Percentiles rank a stretch among this genome's conserved stretches.
These are phyloP conservation scores for Neonectria coccinea DNA, from an alignment of 2,329 filamentous ascomycete species.

Conservation along the genomic window DNA sequence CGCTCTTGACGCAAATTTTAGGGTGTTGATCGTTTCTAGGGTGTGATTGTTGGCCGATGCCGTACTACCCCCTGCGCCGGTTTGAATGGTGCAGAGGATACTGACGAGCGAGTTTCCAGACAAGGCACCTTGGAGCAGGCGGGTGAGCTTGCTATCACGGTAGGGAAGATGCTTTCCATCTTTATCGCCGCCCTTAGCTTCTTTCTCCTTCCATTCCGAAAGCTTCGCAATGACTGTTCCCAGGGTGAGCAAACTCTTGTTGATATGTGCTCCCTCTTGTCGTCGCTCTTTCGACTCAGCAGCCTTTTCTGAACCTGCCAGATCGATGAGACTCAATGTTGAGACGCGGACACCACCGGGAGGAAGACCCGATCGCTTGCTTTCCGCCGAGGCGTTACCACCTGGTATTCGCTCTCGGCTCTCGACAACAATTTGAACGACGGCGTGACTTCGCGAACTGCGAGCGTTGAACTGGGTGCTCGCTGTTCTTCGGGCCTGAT, in stretches of 20 bases:
- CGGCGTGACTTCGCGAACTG: constrained; percentile 97
- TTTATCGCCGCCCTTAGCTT: constrained; percentile 78
- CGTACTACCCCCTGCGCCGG: constrained; percentile 79
- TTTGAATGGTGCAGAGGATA: constrained; percentile 96
- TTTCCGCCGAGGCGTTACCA: constrained; percentile 51
- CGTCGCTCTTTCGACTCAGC: constrained; percentile 95
- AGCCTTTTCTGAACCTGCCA: constrained; percentile 95
- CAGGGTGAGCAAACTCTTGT: constrained; percentile 94
- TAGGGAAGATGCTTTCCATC: constrained; percentile 95
- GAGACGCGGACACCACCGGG: constrained; percentile 96
- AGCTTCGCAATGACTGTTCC: constrained; percentile 94
- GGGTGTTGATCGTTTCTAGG: constrained; percentile 90
- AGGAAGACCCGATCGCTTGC: constrained; percentile 75
- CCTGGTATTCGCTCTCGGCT: constrained; percentile 86
- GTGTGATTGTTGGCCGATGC: constrained; percentile 81
- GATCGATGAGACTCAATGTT: constrained; percentile 93
- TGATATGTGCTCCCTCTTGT: constrained; percentile 96
- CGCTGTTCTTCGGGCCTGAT: constrained; percentile 88
- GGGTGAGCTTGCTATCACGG: constrained; percentile 95
- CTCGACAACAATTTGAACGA: constrained; percentile 98
- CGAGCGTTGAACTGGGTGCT: constrained; percentile 97
- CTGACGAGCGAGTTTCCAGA: constrained; percentile 95
- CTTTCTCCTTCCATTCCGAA: constrained; percentile 89
- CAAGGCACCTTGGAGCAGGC: constrained; percentile 89
- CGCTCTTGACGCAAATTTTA: constrained; percentile 95